These are phyloP conservation scores for Solanum hybrid DNA, from an alignment of 305 asterid species.

Conservation along the genomic window DNA sequence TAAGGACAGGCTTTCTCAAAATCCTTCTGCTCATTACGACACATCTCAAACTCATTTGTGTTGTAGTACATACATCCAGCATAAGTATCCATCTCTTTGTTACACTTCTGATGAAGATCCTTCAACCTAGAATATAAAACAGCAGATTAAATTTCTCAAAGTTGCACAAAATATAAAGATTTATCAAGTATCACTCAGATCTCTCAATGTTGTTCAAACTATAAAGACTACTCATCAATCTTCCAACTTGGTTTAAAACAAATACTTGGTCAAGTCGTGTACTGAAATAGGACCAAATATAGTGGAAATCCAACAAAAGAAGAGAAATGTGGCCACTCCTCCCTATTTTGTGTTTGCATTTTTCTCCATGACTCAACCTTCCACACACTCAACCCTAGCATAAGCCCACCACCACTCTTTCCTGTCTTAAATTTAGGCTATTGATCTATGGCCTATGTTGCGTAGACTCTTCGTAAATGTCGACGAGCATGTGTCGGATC, in stretches of 20 bases:
- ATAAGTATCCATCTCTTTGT: constrained; percentile 70
- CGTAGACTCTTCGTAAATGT: no score
- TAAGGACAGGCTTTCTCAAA: constrained; percentile 74
- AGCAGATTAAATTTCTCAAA: not conserved
- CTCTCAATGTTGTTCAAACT: not conserved
- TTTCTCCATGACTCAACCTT: not conserved
- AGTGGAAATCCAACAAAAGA: not conserved
- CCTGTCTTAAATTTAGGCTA: not conserved
- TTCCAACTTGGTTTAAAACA: not conserved
- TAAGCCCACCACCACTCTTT: not conserved
- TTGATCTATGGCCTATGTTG: not conserved
- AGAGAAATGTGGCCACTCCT: not conserved
- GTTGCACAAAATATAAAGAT: not conserved
- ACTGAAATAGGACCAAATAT: not conserved
- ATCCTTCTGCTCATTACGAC: constrained; percentile 78
- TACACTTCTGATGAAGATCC: constrained; percentile 74
- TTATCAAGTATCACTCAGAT: not conserved
- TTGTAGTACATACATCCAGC: constrained; percentile 85
- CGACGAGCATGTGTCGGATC: no score
- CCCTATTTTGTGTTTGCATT: not conserved
- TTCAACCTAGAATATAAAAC: constrained; percentile 41
- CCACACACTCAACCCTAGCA: no score
- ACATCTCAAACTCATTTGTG: constrained; percentile 79
- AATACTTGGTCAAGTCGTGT: not conserved
- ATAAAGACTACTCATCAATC: not conserved